Evolutionary conservation across 306 rosid species (phyloP).

Genomic region (Adenanthera pavonina): DNA sequence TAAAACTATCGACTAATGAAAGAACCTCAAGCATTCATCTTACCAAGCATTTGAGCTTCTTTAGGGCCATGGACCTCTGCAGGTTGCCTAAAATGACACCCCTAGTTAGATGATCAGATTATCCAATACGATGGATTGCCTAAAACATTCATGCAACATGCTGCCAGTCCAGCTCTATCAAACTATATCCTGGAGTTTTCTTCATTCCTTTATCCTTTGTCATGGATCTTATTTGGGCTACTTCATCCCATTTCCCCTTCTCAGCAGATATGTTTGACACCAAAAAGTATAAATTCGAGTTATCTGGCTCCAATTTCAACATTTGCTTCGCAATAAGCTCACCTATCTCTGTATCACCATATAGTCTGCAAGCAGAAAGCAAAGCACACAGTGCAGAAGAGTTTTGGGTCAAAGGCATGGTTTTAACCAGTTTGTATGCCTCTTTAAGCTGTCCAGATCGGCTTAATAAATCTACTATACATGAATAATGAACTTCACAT

Average conservation of each 20-base stretch:
- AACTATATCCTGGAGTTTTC: conserved; percentile 51
- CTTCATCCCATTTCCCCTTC: conserved; percentile 61
- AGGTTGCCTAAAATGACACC: no score
- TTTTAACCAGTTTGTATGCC: conserved; percentile 52
- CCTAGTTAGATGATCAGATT: no score
- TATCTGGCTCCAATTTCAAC: conserved; percentile 43
- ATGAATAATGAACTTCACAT: conserved; percentile 56
- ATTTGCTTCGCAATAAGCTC: conserved; percentile 43
- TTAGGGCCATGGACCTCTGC: no score
- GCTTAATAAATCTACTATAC: conserved; percentile 63
- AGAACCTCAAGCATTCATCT: no score
- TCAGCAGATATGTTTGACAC: conserved; percentile 52
- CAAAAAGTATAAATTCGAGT: conserved; percentile 44
- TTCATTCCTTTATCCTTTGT: conserved; percentile 40
- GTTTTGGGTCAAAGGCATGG: conserved; percentile 40
- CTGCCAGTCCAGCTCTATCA: conserved; percentile 39
- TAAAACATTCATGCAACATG: conserved; percentile 4
- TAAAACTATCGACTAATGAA: no score
- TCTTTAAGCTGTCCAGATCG: conserved; percentile 55
- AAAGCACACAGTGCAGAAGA: conserved; percentile 51
- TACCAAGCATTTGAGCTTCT: no score
- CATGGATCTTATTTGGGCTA: conserved; percentile 42
- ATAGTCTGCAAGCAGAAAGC: conserved; percentile 61
- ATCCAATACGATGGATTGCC: no score
- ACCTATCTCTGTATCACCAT: conserved; percentile 50